Percentiles rank a stretch among this genome's conserved stretches.
phyloP scores from a whole-genome alignment of 768 basidiomycete genomes.

The Candolleomyces aberdarensis region DNA sequence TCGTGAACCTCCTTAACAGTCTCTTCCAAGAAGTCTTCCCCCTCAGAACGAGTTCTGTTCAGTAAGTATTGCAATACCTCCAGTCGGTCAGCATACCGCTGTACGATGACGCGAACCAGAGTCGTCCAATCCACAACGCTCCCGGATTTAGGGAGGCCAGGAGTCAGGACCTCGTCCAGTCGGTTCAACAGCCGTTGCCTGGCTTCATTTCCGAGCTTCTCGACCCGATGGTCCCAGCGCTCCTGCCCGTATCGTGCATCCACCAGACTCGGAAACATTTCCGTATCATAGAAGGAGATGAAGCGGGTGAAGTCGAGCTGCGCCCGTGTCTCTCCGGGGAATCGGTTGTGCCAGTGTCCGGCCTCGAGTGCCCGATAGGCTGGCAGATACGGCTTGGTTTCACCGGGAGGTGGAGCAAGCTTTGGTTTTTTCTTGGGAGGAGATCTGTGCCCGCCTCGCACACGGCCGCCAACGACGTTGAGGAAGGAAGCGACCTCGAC shows the following conservation, averaged over 20 bases:
- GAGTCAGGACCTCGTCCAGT: slow-evolving; percentile 23
- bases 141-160: slow-evolving; percentile 7
- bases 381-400: background rate
- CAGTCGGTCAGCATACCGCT: slow-evolving; percentile 5
- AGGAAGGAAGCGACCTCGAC: slow-evolving; percentile 2
- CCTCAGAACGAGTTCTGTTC: background rate
- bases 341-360: slow-evolving; percentile 38
- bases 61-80: background rate
- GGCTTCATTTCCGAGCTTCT: slow-evolving; percentile 29
- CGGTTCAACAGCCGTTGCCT: slow-evolving; percentile 15
- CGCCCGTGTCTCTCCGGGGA: slow-evolving; percentile 43
- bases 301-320: slow-evolving; percentile 37
- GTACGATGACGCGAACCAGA: background rate
- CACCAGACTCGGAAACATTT: slow-evolving; percentile 34
- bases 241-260: slow-evolving; percentile 23
- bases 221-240: slow-evolving; percentile 32
- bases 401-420: background rate
- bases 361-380: slow-evolving; percentile 25
- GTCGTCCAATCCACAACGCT: slow-evolving; percentile 31
- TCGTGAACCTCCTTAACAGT: slow-evolving; percentile 20
- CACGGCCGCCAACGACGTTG: background rate
- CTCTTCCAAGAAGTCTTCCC: slow-evolving; percentile 7
- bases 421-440: background rate
- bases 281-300: slow-evolving; percentile 42
- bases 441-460: background rate